Evolutionary conservation across 108 stramenopile genomes (phyloP), one percentile per base, ranked within the genome.

Genomic region (Skeletonema menzelii): DNA sequence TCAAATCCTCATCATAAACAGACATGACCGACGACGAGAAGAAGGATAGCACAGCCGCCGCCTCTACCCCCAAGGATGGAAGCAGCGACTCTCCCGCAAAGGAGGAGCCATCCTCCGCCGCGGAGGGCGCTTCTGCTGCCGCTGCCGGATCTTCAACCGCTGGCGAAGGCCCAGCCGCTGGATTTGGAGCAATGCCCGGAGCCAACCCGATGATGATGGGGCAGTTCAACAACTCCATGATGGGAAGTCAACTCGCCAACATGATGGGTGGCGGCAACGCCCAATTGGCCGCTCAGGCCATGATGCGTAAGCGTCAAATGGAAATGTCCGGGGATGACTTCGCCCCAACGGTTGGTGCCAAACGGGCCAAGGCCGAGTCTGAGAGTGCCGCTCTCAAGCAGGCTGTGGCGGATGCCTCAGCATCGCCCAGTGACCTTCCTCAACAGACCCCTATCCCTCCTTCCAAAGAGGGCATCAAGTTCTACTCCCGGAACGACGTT

Each of bases 401-500:
- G 22, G 49, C 49, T 2, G 49, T 22, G 22, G 49, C 19, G 22
- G 49, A 53, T 53, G 49, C 49, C 49, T 42, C 40, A n/a, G 40
- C 40, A 15, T 42, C 40, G 0, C 40, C 40, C 3, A 42, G 40
- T 3, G n/a, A n/a, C 49, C 49, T 20, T 24, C 22, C 49, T 53
- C 49, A 53, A 53, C 49, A 53, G 24, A 22, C 49, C 4, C 76
- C 67, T 7, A 49, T 86, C 17, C 66, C 46, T 5, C 70, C 87
- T 20, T 74, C 76, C 60, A 65, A 70, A 35, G 82, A 85, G 62
- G 88, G 88, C 3, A 75, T 82, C 47, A 71, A 66, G 17, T 73
- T 72, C 63, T 88, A 86, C 59, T 61, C 70, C n/a, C 66, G 57
- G 40, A 84, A 89, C 67, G 93, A 94, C 65, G 90, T 94, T 19